phyloP scores from a whole-genome alignment of 202 grass and related monocot species.

The Cymbopogon flexuosus region DNA sequence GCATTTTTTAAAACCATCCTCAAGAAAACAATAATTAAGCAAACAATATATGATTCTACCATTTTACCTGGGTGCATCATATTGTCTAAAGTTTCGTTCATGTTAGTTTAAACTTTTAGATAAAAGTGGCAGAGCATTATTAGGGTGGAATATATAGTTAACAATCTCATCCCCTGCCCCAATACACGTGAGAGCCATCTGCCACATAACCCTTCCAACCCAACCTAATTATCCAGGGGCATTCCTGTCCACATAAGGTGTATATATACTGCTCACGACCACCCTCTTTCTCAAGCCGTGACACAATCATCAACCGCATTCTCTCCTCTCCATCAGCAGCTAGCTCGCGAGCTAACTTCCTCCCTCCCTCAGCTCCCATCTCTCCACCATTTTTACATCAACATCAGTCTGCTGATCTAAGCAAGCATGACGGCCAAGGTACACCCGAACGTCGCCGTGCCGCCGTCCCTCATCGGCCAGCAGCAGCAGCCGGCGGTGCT shows the following conservation, averaged over 20 bases:
- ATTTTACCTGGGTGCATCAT: neutral
- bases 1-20: neutral
- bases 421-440: slow-evolving; percentile 55
- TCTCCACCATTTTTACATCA: neutral
- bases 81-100: neutral
- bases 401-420: neutral
- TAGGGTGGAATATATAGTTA: neutral
- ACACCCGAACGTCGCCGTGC: slow-evolving; percentile 56
- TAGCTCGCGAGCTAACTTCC: neutral
- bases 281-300: slow-evolving; percentile 8
- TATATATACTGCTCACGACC: slow-evolving; percentile 34
- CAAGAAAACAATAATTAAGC: neutral
- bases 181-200: slow-evolving; percentile 34
- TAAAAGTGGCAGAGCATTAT: slow-evolving; percentile 31
- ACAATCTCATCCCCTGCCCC: slow-evolving; percentile 31
- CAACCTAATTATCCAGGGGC: slow-evolving; percentile 38
- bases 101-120: neutral
- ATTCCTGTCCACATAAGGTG: slow-evolving; percentile 33
- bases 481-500: neutral
- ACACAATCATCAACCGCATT: slow-evolving; percentile 24
- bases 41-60: neutral
- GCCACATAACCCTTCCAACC: slow-evolving; percentile 25
- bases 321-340: neutral
- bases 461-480: neutral
- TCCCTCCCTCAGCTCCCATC: neutral